phyloP scores from a whole-genome alignment of 345 rosid genomes.

The Dipteronia dyeriana region DNA sequence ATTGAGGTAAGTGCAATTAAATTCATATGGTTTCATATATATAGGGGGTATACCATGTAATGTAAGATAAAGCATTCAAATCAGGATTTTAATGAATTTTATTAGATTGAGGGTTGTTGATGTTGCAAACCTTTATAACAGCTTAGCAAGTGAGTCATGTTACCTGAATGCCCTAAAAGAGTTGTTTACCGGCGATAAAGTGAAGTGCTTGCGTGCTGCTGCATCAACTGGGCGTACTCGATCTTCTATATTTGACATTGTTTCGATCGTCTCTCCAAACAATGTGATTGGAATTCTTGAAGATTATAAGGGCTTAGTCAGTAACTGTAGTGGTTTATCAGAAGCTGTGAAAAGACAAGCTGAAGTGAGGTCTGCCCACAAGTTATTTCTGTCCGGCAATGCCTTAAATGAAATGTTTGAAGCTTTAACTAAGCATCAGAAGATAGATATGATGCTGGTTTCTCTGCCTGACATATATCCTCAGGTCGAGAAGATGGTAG shows the following conservation, averaged over 20 bases:
- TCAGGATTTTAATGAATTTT: background rate
- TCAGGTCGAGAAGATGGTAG: constrained; percentile 33
- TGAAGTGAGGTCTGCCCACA: constrained; percentile 78
- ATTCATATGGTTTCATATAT: background rate
- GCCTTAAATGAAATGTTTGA: constrained; percentile 58
- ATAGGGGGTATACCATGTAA: background rate
- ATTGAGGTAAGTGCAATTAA: constrained; percentile 47
- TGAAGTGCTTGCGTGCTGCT: constrained; percentile 54
- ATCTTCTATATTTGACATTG: constrained; percentile 63
- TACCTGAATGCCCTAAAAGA: constrained; percentile 54
- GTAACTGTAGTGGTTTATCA: constrained; percentile 56
- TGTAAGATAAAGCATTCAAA: background rate
- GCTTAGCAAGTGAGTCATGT: constrained; percentile 50
- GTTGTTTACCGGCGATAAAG: constrained; percentile 49
- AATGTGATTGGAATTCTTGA: constrained; percentile 52
- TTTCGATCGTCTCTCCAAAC: constrained; percentile 49
- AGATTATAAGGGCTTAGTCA: constrained; percentile 56
- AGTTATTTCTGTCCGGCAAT: constrained; percentile 57
- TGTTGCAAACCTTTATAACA: constrained; percentile 54
- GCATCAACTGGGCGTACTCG: constrained; percentile 62
- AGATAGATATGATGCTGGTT: constrained; percentile 67
- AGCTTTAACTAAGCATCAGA: constrained; percentile 53
- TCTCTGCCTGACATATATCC: constrained; percentile 68
- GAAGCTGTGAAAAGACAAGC: constrained; percentile 59
- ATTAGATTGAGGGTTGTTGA: constrained; percentile 72